Evolutionary conservation across 306 rosid species (phyloP), one percentile per base, ranked within the genome.

Genomic region (Pyrus bretschneideri): DNA sequence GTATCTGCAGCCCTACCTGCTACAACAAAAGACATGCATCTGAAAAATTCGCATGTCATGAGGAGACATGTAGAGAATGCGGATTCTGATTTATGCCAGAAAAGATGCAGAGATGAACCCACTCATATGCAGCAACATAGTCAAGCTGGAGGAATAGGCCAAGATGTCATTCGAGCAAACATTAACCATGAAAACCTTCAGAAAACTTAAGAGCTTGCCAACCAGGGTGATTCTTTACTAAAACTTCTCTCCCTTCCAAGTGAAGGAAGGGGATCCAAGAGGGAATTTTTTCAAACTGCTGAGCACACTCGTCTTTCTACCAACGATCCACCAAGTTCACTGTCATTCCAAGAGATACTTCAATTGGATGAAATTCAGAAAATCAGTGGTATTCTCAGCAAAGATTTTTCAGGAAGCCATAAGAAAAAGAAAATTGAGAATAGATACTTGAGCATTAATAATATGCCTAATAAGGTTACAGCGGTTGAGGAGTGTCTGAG

Each of bases 351-450:
- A 67, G 86, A 79, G 71, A 83, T 70, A 57, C 55, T 59, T 65
- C 87, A 86, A 22, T 75, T 59, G 19, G 80, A 82, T 82, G 84
- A 78, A 70, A 72, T 63, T 81, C 80, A 62, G 49, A 74, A 73
- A 74, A 79, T 70, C 65, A 81, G 72, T 62, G 75, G 76, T 67
- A 64, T 62, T 82, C 71, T 65, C 61, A 69, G 70, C 83, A 35
- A 35, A 59, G 80, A 70, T 12, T 65, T 76, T 76, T 69, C 69
- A 55, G 77, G 79, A 83, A 71, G 78, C 29, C 80, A 29, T 55
- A 90, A 86, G 77, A 91, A 79, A 81, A 81, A 72, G 81, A 90
- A 78, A 84, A 68, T 79, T 73, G 80, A 83, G 74, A 73, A 80
- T 67, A 81, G 61, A 69, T 46, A 45, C 71, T 63, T 80, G 85